Evolutionary conservation across 768 basidiomycete genomes (phyloP).

Genomic region (Panellus pusillus): DNA sequence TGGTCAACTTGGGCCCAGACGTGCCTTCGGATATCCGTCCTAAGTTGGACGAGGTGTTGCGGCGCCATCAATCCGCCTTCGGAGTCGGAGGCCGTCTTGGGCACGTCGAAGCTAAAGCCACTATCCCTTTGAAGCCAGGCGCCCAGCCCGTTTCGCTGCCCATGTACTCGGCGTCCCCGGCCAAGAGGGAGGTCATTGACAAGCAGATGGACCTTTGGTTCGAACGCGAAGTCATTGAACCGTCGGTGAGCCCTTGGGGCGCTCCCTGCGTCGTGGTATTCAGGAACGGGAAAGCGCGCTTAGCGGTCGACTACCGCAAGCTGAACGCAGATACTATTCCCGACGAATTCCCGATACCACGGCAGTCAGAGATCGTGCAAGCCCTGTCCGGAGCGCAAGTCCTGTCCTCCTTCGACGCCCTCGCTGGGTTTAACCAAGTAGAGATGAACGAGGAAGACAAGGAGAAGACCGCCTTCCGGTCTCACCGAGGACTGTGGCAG

Average conservation of each 20-base stretch:
- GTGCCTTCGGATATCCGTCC: not conserved
- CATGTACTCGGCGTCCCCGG: constrained; percentile 25
- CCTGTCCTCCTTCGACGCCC: too few species aligned
- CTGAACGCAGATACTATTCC: constrained; percentile 23
- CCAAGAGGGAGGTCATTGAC: too few species aligned
- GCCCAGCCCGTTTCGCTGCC: constrained; percentile 28
- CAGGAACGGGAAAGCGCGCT: too few species aligned
- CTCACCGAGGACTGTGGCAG: not conserved
- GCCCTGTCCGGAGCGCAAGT: constrained; percentile 28
- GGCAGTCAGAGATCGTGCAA: constrained; percentile 28
- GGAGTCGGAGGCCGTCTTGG: constrained; percentile 31
- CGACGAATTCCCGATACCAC: constrained; percentile 23
- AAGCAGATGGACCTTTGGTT: too few species aligned
- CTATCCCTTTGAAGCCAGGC: constrained; percentile 26
- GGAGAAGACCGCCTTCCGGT: not conserved
- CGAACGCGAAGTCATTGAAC: too few species aligned
- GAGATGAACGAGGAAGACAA: too few species aligned
- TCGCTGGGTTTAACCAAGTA: not conserved
- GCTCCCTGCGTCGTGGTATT: too few species aligned
- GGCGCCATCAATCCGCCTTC: constrained; percentile 17
- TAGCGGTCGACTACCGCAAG: too few species aligned
- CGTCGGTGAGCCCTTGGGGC: too few species aligned
- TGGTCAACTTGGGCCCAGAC: too few species aligned
- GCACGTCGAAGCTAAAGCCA: constrained; percentile 23
- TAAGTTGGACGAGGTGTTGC: constrained; percentile 18